Percentiles rank a stretch among this genome's conserved stretches.
Evolutionary conservation across 441 rosid genomes (phyloP).

Genomic region (Jatropha multifida): DNA sequence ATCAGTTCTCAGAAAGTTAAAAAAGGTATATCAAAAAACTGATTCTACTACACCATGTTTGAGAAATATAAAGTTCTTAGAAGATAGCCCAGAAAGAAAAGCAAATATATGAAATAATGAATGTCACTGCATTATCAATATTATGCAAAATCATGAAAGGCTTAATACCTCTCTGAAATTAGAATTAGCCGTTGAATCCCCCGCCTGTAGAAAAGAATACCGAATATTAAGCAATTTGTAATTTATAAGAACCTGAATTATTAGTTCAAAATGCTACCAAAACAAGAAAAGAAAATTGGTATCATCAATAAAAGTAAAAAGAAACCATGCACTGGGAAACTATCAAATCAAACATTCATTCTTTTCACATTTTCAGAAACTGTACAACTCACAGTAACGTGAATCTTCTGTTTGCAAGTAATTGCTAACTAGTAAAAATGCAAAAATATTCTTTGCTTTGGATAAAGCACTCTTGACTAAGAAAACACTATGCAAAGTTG

Average conservation of each 20-base stretch:
- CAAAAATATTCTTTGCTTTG: neutral
- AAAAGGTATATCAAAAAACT: neutral
- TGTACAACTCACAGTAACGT: neutral
- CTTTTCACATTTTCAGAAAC: slow-evolving; percentile 11
- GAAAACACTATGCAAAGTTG: neutral
- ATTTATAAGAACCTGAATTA: neutral
- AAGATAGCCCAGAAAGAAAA: neutral
- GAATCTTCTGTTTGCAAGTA: neutral
- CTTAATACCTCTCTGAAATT: slow-evolving; percentile 58
- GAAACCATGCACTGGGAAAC: neutral
- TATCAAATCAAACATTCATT: neutral
- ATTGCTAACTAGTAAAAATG: neutral
- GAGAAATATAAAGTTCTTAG: neutral
- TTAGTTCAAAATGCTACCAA: neutral
- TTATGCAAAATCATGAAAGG: slow-evolving; percentile 2
- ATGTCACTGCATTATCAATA: neutral
- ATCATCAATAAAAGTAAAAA: neutral
- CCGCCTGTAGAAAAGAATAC: slow-evolving; percentile 39
- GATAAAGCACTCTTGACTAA: neutral
- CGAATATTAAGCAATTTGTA: neutral
- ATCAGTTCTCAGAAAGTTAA: slow-evolving; percentile 9
- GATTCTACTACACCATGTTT: neutral
- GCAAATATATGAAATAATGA: neutral
- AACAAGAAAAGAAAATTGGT: neutral
- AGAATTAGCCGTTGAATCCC: slow-evolving; percentile 36